Conservation (phyloP, 2,329 filamentous ascomycete genomes). For the Cercospora janseana region DNA sequence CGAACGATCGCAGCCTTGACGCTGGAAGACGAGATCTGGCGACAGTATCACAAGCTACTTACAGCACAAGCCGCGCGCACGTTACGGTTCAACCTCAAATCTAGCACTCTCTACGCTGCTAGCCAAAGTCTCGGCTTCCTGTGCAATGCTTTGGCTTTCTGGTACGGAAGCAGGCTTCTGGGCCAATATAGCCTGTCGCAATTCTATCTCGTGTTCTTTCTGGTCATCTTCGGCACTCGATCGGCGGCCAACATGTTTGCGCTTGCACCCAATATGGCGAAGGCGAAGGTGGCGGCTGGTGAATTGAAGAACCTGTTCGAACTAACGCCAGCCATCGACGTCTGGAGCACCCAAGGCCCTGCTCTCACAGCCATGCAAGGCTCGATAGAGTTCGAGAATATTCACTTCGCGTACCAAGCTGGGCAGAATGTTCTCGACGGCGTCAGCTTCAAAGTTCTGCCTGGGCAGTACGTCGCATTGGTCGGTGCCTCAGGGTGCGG, state of each 20-base stretch:
- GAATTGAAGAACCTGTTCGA: slow-evolving; percentile 13
- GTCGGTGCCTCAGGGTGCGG: slow-evolving; percentile 51
- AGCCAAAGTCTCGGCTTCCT: slow-evolving; percentile 31
- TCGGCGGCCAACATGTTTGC: slow-evolving; percentile 64
- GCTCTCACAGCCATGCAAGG: slow-evolving; percentile 13
- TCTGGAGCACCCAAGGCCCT: slow-evolving; percentile 35
- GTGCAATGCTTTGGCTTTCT: slow-evolving; percentile 31
- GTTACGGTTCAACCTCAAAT: slow-evolving; percentile 20
- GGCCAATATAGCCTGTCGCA: slow-evolving; percentile 37
- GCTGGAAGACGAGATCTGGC: slow-evolving; percentile 28
- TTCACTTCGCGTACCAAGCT: slow-evolving; percentile 66
- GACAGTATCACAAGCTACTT: slow-evolving; percentile 28
- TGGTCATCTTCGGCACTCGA: slow-evolving; percentile 64
- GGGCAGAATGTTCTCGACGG: slow-evolving; percentile 56
- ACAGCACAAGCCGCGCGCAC: slow-evolving; percentile 27
- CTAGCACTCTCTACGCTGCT: slow-evolving; percentile 27
- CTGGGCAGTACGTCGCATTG: slow-evolving; percentile 46
- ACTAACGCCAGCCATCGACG: slow-evolving; percentile 8
- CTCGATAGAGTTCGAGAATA: slow-evolving; percentile 55
- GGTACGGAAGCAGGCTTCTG: slow-evolving; percentile 33
- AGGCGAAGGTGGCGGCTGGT: slow-evolving; percentile 32
- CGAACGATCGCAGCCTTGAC: slow-evolving; percentile 31
- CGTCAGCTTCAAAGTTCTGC: slow-evolving; percentile 27
- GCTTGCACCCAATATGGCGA: slow-evolving; percentile 47
- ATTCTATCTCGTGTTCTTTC: slow-evolving; percentile 61